Base-by-base conservation (phyloP, 2,329 filamentous ascomycete genomes). In the Talaromyces sp. region DNA sequence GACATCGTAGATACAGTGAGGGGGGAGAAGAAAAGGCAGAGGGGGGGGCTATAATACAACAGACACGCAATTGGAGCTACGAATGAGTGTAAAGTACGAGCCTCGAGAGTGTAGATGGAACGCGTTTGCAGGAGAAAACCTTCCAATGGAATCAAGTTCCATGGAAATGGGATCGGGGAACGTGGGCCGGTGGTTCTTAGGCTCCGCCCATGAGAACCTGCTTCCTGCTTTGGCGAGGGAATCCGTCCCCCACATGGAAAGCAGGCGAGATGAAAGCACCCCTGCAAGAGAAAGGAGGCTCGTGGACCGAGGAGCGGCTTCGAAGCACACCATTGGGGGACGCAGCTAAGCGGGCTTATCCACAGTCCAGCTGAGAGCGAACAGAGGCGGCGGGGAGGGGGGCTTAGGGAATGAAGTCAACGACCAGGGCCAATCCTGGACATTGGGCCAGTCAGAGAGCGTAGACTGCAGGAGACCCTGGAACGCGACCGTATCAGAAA, bases 401-500 rank as follows among this genome's bases (percentile, higher is more conserved):
- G 52, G 49, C 35, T 33, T 36, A 20, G 49, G 36, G 55, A 51
- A 58, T 61, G 59, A 62, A 64, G 57, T 60, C 53, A 56, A 65
- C 55, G 58, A 55, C 58, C 64, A 62, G 62, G 55, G 33, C n/a
- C 48, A 41, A 62, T 63, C 58, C 59, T 57, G 60, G 58, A 37
- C 53, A 42, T 49, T 51, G 61, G 56, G 51, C 67, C 66, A 69
- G 65, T 69, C 57, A 66, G 56, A 50, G 56, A 54, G 47, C 56
- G 45, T 52, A 54, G 56, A 39, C 43, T 29, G 51, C 58, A 55
- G 52, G 53, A 57, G 62, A 59, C 56, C 54, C 59, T 64, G 59
- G 65, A 52, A 67, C 64, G 64, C 65, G 66, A 68, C 62, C 63
- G 64, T 62, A 60, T 55, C 55, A 58, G 46, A 55, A 44, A 50